These are phyloP conservation scores for Metschnikowia corniflorae DNA, from an alignment of 805 yeast species.

Conservation along the genomic window DNA sequence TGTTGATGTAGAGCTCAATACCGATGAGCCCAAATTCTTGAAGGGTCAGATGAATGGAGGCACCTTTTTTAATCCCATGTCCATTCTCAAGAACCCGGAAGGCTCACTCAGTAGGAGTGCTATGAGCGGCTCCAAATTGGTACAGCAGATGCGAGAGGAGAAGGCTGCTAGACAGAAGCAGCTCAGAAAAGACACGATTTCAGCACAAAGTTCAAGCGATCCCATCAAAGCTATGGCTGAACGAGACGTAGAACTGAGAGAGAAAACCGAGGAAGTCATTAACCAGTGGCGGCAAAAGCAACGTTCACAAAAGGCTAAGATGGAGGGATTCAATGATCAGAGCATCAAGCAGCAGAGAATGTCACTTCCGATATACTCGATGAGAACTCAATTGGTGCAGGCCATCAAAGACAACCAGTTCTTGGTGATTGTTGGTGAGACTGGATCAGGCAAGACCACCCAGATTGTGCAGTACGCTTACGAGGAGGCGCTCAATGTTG, in stretches of 20 bases:
- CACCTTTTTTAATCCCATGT: slow-evolving; percentile 44
- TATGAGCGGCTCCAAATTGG: slow-evolving; percentile 63
- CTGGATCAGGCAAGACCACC: slow-evolving; percentile 59
- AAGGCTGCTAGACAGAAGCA: slow-evolving; percentile 49
- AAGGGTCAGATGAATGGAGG: slow-evolving; percentile 48
- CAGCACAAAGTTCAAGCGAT: slow-evolving; percentile 8
- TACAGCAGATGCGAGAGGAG: slow-evolving; percentile 60
- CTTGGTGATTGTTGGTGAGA: slow-evolving; percentile 84
- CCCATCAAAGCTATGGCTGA: slow-evolving; percentile 9
- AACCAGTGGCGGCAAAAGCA: slow-evolving; percentile 17
- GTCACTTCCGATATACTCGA: slow-evolving; percentile 69
- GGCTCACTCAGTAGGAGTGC: slow-evolving; percentile 80
- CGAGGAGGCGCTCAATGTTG: slow-evolving; percentile 57
- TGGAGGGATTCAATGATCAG: slow-evolving; percentile 2
- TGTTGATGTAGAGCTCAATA: slow-evolving; percentile 70
- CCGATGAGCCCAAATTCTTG: slow-evolving; percentile 68
- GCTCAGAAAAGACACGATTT: slow-evolving; percentile 33
- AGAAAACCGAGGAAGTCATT: slow-evolving; percentile 13
- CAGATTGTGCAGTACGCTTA: slow-evolving; percentile 40
- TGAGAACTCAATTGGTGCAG: slow-evolving; percentile 52
- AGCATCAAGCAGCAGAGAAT: slow-evolving; percentile 40
- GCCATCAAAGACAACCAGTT: slow-evolving; percentile 74
- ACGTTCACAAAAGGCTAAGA: slow-evolving; percentile 7
- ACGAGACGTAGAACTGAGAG: slow-evolving; percentile 8
- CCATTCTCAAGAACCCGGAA: slow-evolving; percentile 67